Conservation (phyloP, 768 basidiomycete species). For the Leccinum sublutescens region DNA sequence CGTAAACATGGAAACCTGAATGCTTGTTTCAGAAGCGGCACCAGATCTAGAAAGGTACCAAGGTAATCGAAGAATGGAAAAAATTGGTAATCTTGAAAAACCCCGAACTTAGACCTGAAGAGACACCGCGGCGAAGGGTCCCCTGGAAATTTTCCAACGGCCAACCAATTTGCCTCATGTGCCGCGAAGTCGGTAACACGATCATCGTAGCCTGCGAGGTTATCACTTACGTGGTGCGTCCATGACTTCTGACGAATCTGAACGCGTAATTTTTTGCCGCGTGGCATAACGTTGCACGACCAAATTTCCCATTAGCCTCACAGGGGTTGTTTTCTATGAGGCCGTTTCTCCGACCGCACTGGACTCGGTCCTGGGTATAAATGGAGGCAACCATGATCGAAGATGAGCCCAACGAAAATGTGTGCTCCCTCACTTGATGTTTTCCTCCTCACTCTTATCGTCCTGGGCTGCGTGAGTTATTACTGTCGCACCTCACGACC, state of each 20-base stretch:
- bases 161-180: slow-evolving; percentile 5
- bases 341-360: slow-evolving; percentile 6
- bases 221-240: slow-evolving; percentile 28
- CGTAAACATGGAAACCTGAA: slow-evolving; percentile 6
- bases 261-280: slow-evolving; percentile 12
- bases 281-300: slow-evolving; percentile 3
- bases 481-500: slow-evolving; percentile 7
- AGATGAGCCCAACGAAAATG: slow-evolving; percentile 13
- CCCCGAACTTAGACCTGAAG: slow-evolving; percentile 13
- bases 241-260: slow-evolving; percentile 9
- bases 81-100: slow-evolving; percentile 21
- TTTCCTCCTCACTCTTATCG: slow-evolving; percentile 8
- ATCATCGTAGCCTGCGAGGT: slow-evolving; percentile 19
- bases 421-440: background rate
- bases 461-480: slow-evolving; percentile 13
- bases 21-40: slow-evolving; percentile 15
- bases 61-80: slow-evolving; percentile 18
- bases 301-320: slow-evolving; percentile 2
- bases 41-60: slow-evolving; percentile 5
- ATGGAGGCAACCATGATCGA: background rate
- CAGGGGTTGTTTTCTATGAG: slow-evolving; percentile 11
- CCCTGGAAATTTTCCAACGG: slow-evolving; percentile 10
- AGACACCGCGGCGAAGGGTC: slow-evolving; percentile 30
- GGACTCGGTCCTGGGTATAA: slow-evolving; percentile 16
- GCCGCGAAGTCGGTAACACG: slow-evolving; percentile 13